phyloP scores from a whole-genome alignment of 2,329 filamentous ascomycete species.

The Botrytis elliptica region DNA sequence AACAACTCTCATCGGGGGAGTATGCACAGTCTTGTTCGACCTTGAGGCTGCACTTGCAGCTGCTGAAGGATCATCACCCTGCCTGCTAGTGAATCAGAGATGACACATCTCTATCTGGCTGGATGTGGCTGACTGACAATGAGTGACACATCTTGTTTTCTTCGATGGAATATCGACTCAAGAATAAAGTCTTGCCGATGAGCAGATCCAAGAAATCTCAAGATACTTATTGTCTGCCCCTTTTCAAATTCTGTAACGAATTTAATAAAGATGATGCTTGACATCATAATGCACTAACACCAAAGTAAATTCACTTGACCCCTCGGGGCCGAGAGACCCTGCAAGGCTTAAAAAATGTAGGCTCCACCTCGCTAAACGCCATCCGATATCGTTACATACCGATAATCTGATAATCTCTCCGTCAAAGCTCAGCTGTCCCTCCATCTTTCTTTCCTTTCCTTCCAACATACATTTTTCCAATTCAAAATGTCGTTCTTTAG shows the following conservation, averaged over 20 bases:
- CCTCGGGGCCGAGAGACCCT: background rate
- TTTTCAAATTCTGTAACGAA: background rate
- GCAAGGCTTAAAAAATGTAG: background rate
- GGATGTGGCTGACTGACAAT: background rate
- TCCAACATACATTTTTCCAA: background rate
- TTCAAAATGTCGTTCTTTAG: conserved; percentile 14
- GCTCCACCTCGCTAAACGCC: conserved; percentile 1
- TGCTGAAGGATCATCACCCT: background rate
- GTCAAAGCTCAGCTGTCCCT: background rate
- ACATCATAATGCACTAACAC: background rate
- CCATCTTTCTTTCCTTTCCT: background rate
- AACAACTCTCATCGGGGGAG: background rate
- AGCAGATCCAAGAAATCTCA: background rate
- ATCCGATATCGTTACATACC: conserved; percentile 2
- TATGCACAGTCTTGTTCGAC: background rate
- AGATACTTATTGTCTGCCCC: background rate
- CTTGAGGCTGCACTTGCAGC: background rate
- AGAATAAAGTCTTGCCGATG: background rate
- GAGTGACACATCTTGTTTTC: background rate
- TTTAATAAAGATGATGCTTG: conserved; percentile 8
- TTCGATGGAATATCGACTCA: background rate
- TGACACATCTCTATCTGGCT: conserved; percentile 15
- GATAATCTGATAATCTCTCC: background rate
- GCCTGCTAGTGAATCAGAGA: background rate
- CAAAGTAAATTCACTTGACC: background rate